These are phyloP conservation scores for Trichoderma pleuroti DNA, from an alignment of 2,329 filamentous ascomycete species.

Conservation along the genomic window DNA sequence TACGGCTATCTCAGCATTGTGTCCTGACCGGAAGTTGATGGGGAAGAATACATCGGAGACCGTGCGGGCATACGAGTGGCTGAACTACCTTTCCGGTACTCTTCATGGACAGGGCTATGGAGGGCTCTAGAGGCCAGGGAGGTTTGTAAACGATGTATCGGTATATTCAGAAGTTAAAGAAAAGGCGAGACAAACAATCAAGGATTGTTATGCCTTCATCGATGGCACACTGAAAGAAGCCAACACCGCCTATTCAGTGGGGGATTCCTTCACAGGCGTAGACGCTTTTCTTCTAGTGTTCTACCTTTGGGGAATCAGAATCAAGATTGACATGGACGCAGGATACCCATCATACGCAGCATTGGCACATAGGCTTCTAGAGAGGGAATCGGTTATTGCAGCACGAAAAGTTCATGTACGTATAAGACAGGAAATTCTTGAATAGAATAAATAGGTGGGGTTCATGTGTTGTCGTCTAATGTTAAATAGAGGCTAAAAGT, in stretches of 20 bases:
- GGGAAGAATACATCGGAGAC: not conserved
- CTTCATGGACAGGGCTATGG: not conserved
- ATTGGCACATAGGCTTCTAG: not conserved
- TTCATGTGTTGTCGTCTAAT: not conserved
- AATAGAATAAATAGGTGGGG: not conserved
- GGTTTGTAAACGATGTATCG: not conserved
- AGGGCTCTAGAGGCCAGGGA: not conserved
- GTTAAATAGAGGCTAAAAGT: not conserved
- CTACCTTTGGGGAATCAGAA: not conserved
- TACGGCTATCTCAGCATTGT: not conserved
- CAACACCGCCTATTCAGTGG: not conserved
- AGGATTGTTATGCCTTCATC: not conserved
- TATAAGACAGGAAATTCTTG: not conserved
- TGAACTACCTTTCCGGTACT: not conserved
- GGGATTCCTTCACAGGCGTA: not conserved
- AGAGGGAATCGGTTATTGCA: not conserved
- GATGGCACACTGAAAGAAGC: not conserved
- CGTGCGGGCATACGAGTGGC: not conserved
- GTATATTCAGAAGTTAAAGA: not conserved
- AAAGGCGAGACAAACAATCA: not conserved
- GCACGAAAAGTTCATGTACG: not conserved
- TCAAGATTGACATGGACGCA: not conserved
- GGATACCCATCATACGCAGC: not conserved
- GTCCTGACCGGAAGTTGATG: not conserved
- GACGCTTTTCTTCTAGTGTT: not conserved